A percentile compares a stretch with the other conserved stretches of the same genome.
These are phyloP conservation scores for Penicillium verhagenii DNA, from an alignment of 495 filamentous ascomycete genomes.

Conservation along the genomic window DNA sequence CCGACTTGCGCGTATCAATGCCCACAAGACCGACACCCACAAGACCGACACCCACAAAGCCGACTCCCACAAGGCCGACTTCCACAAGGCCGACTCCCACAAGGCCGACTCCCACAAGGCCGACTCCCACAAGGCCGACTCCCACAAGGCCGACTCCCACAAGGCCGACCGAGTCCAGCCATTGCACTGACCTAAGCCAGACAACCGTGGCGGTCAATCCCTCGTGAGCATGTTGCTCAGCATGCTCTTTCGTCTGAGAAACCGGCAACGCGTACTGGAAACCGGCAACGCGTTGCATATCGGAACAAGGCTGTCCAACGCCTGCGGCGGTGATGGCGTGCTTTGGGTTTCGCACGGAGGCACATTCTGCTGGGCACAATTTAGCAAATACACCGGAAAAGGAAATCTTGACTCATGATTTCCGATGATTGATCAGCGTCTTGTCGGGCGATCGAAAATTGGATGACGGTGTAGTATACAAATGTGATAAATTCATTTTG, in stretches of 20 bases:
- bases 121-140: no score
- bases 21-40: no score
- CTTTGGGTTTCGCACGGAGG: not conserved
- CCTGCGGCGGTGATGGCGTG: not conserved
- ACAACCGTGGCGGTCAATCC: no score
- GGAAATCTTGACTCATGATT: not conserved
- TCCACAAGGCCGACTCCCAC: not conserved
- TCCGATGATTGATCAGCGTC: not conserved
- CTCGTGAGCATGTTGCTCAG: no score
- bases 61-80: not conserved
- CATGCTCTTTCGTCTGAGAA: no score
- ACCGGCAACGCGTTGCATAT: not conserved
- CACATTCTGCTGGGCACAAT: not conserved
- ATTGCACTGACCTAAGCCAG: no score
- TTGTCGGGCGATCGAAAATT: not conserved
- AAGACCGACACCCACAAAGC: no score
- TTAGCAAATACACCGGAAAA: not conserved
- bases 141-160: no score
- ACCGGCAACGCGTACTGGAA: no score
- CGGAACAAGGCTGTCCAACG: not conserved
- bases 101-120: no score
- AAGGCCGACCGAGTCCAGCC: no score
- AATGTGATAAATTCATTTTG: not conserved
- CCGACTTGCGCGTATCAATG: no score
- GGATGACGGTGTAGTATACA: not conserved